A percentile compares a stretch with the other conserved stretches of the same genome.
Evolutionary conservation across 1,284 basidiomycete species (phyloP).

Genomic region (Heterobasidion parviporum): DNA sequence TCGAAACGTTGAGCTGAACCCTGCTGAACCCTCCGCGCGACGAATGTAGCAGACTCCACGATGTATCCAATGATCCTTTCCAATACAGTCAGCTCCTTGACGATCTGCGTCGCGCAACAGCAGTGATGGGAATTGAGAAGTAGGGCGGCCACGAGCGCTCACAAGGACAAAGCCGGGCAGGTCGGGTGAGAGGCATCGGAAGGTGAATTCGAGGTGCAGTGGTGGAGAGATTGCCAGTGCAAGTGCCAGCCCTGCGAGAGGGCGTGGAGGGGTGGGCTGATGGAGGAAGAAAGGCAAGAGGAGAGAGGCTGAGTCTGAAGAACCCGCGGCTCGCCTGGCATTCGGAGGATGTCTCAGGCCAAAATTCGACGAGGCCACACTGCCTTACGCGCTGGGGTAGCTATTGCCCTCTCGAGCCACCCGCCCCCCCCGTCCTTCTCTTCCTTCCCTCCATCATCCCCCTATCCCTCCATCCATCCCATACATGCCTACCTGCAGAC

Average conservation of each 20-base stretch:
- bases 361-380: neutral
- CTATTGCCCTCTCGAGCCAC: neutral
- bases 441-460: conserved; percentile 16
- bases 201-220: neutral
- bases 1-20: too few species aligned
- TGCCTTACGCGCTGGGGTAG: neutral
- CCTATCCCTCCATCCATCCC: conserved; percentile 14
- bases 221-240: neutral
- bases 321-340: neutral
- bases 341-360: neutral
- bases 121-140: too few species aligned
- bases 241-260: neutral
- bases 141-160: too few species aligned
- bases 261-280: neutral
- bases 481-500: conserved; percentile 81
- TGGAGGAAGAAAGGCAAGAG: neutral
- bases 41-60: too few species aligned
- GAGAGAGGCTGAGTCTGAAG: neutral
- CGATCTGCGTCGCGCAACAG: too few species aligned
- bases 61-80: too few species aligned
- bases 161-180: neutral
- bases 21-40: too few species aligned
- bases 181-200: neutral
- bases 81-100: too few species aligned
- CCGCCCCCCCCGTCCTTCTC: conserved; percentile 15